Evolutionary conservation across 352 stramenopile genomes (phyloP).

Genomic region (Bremia lactucae): DNA sequence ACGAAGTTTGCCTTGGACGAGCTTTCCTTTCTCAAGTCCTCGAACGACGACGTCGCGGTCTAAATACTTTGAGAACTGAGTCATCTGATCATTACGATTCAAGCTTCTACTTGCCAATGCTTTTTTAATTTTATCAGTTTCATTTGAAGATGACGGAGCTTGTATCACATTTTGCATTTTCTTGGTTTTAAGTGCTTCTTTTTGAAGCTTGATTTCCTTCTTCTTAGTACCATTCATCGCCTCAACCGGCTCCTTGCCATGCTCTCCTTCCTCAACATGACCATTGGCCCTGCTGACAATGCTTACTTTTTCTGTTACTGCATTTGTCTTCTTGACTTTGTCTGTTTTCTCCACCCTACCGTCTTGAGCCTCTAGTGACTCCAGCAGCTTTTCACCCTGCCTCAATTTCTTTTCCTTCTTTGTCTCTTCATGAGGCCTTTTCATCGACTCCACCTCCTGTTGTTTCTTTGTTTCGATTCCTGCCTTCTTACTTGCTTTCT

Average conservation of each 20-base stretch:
- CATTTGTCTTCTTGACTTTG: conserved; percentile 12
- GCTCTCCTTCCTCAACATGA: too few relatives aligned
- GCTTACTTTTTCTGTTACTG: conserved; percentile 2
- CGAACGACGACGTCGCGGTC: conserved; percentile 20
- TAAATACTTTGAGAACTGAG: conserved; percentile 31
- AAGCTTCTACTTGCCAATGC: too few relatives aligned
- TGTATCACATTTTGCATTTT: too few relatives aligned
- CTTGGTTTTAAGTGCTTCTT: too few relatives aligned
- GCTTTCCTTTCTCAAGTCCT: conserved; percentile 24
- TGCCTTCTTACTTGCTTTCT: background rate
- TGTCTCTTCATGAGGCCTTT: conserved; percentile 13
- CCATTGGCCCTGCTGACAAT: too few relatives aligned
- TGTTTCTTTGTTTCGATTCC: conserved; percentile 3
- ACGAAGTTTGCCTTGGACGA: conserved; percentile 58
- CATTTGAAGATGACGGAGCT: too few relatives aligned
- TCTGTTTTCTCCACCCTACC: conserved; percentile 2
- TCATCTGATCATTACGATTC: conserved; percentile 5
- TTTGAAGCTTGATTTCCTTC: too few relatives aligned
- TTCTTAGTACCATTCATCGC: too few relatives aligned
- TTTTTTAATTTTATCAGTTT: conserved; percentile 5
- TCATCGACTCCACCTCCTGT: too few relatives aligned
- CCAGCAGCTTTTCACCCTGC: conserved; percentile 17
- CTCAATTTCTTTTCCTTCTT: conserved; percentile 17
- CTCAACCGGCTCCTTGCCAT: too few relatives aligned
- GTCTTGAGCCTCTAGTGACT: conserved; percentile 2